These are phyloP conservation scores for Starmerella vaccinii DNA, from an alignment of 805 yeast genomes.

Conservation along the genomic window DNA sequence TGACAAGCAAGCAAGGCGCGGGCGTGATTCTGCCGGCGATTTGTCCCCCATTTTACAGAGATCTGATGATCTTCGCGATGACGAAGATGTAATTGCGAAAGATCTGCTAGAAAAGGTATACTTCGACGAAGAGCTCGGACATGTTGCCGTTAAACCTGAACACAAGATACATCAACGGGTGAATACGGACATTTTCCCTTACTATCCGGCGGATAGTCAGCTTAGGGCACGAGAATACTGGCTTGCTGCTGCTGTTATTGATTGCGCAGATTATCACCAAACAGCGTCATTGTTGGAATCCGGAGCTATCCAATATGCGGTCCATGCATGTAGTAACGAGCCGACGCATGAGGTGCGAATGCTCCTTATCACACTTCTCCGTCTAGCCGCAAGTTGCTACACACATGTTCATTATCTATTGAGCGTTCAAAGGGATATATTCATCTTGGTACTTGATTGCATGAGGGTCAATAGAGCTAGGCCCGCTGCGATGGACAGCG, in stretches of 20 bases:
- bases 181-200: background rate
- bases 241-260: constrained; percentile 2
- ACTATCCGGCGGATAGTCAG: background rate
- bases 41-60: too few relatives aligned
- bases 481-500: background rate
- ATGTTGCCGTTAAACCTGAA: background rate
- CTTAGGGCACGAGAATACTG: background rate
- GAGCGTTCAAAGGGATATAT: background rate
- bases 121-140: background rate
- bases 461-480: background rate
- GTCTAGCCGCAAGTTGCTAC: constrained; percentile 11
- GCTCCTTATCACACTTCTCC: constrained; percentile 24
- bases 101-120: too few relatives aligned
- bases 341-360: constrained; percentile 23
- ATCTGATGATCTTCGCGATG: too few relatives aligned
- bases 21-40: too few relatives aligned
- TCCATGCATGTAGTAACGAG: background rate
- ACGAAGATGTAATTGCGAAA: background rate
- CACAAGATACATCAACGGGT: background rate
- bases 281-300: background rate
- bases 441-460: background rate
- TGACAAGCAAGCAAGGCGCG: too few relatives aligned
- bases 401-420: background rate
- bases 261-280: constrained; percentile 7
- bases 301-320: constrained; percentile 8